Evolutionary conservation across 1,284 basidiomycete genomes (phyloP).

Genomic region (Moniliella sp.): DNA sequence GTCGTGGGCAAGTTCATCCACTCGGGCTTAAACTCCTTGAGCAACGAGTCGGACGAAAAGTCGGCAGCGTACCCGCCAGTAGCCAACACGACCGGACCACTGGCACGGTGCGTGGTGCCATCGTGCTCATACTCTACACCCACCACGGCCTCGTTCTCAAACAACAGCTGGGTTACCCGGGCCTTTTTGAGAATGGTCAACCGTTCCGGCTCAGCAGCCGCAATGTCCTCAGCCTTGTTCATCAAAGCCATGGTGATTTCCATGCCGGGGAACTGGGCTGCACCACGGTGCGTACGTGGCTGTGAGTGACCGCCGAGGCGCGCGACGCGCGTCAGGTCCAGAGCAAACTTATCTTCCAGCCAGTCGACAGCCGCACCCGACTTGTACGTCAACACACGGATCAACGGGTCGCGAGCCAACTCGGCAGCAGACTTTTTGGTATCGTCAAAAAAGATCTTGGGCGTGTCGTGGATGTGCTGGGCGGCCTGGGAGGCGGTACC

Average conservation of each 20-base stretch:
- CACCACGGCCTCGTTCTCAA: conserved; percentile 48
- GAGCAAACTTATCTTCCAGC: conserved; percentile 43
- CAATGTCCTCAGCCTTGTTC: conserved; percentile 51
- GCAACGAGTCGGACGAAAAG: conserved; percentile 24
- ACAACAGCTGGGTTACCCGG: conserved; percentile 14
- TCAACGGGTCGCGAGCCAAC: conserved; percentile 81
- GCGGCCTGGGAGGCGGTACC: conserved; percentile 19
- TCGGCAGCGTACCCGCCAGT: conserved; percentile 96
- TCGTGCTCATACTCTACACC: conserved; percentile 67
- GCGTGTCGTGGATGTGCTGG: conserved; percentile 20
- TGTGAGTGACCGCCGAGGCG: conserved; percentile 85
- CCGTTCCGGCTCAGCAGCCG: conserved; percentile 59
- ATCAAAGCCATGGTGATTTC: conserved; percentile 57
- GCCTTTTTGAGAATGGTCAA: conserved; percentile 75
- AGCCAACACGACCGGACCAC: conserved; percentile 78
- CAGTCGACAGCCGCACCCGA: conserved; percentile 93
- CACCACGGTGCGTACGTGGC: conserved; percentile 78
- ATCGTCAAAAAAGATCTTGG: conserved; percentile 59
- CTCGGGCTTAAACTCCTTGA: conserved; percentile 43
- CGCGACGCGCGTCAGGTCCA: conserved; percentile 83
- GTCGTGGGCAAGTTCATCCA: conserved; percentile 52
- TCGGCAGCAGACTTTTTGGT: conserved; percentile 68
- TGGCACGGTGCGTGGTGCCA: conserved; percentile 53
- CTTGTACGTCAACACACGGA: conserved; percentile 73
- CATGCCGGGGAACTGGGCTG: conserved; percentile 39